Conservation (phyloP, 805 yeast species). For the Spathaspora girioi region DNA sequence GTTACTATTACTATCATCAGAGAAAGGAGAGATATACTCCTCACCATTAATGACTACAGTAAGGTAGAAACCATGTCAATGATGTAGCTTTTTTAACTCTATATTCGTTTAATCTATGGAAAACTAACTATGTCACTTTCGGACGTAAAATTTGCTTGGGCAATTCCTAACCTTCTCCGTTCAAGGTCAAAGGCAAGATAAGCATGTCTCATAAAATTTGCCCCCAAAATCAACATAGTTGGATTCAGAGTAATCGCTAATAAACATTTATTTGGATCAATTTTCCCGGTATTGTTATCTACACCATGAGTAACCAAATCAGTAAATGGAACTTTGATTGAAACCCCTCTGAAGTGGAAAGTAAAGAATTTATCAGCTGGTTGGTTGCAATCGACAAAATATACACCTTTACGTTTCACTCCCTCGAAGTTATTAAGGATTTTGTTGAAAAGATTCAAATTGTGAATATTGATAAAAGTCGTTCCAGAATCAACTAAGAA, state of each 20-base stretch:
- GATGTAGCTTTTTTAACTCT: not conserved
- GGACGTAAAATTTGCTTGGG: constrained; percentile 40
- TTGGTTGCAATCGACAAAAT: constrained; percentile 37
- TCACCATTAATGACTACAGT: too few relatives aligned
- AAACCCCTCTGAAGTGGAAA: constrained; percentile 37
- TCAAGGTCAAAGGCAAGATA: constrained; percentile 65
- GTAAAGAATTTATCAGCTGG: constrained; percentile 22
- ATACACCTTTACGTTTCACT: constrained; percentile 31
- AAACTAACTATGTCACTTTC: constrained; percentile 6
- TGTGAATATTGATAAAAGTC: not conserved
- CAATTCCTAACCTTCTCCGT: constrained; percentile 51
- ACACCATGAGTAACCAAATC: constrained; percentile 4
- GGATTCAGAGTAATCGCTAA: not conserved
- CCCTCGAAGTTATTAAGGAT: constrained; percentile 24
- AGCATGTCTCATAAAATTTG: constrained; percentile 57
- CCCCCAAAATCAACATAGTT: constrained; percentile 52
- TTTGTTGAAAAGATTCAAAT: not conserved
- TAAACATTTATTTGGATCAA: not conserved
- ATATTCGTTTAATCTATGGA: not conserved
- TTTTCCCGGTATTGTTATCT: not conserved
- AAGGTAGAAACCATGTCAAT: too few relatives aligned
- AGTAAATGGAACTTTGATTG: constrained; percentile 8
- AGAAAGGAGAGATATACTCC: too few relatives aligned
- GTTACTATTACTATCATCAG: too few relatives aligned
- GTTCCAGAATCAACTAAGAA: not conserved